Evolutionary conservation across 768 basidiomycete genomes (phyloP), one percentile per base, ranked within the genome.

Genomic region (Steccherinum ochraceum): DNA sequence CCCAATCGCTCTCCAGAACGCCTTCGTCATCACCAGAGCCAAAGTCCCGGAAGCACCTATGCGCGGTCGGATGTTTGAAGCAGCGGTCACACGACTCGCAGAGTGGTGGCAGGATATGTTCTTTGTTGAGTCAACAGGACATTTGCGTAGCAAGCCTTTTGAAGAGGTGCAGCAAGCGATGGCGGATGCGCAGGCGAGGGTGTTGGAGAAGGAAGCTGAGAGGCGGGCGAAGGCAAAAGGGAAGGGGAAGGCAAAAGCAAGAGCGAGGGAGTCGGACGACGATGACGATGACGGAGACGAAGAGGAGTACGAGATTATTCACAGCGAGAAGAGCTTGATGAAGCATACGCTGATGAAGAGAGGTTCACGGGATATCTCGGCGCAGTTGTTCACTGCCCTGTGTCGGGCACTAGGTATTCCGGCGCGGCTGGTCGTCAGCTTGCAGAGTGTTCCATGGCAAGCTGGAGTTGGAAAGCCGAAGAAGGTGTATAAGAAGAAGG

Each of bases 371-470:
- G 96, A 99, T 64, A 80, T 81, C 35, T 88, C 87, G 52, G 87
- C 92, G 0, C 92, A 95, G 58, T 76, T 98, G 3, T 98, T 97
- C 64, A 94, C 93, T 3, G 83, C 90, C 1, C 72, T 96, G 0
- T 91, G 92, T 65, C 78, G 96, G 19, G 89, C 83, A 4, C 74
- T 97, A 4, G 86, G 84, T 11, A 81, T 98, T 18, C 93, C 93
- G 0, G 80, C 93, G 4, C 74, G 96, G 44, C 72, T 98, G 47
- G 87, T 97, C 10, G 85, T 86, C 56, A 95, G 91, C 61, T 67
- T 99, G 41, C 95, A 98, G 67, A 84, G 89, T 48, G 83, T 97
- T 10, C 91, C 93, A 10, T 97, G 93, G 93, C 79, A 93, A 64
- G 79, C 81, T 18, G 69, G 72, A 24, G 72, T 80, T 13, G 81